Percentiles rank a stretch among this genome's conserved stretches.
phyloP scores from a whole-genome alignment of 2,329 filamentous ascomycete species.

The Microdochium trichocladiopsis region DNA sequence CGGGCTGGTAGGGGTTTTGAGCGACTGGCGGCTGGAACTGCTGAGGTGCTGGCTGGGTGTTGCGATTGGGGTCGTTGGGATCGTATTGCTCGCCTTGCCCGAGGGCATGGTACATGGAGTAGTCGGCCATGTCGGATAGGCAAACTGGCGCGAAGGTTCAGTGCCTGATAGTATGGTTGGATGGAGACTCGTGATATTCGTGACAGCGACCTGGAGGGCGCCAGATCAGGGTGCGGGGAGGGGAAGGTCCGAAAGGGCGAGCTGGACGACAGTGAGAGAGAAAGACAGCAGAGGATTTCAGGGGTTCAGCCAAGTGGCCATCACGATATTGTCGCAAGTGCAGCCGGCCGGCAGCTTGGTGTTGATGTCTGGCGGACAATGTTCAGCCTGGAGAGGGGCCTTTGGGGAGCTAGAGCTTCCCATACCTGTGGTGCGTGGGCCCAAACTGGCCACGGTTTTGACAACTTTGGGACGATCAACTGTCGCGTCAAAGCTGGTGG shows the following conservation, averaged over 20 bases:
- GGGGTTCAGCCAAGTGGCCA: neutral
- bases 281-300: neutral
- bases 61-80: slow-evolving; percentile 45
- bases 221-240: neutral
- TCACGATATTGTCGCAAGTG: neutral
- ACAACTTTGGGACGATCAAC: neutral
- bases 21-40: slow-evolving; percentile 51
- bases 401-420: neutral
- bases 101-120: slow-evolving; percentile 47
- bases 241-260: neutral
- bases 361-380: neutral
- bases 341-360: neutral
- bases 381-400: neutral
- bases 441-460: neutral
- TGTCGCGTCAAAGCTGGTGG: neutral
- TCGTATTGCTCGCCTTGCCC: slow-evolving; percentile 49
- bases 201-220: neutral
- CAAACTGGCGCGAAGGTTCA: neutral
- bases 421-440: neutral
- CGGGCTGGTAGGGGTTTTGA: slow-evolving; percentile 46
- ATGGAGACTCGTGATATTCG: slow-evolving; percentile 3
- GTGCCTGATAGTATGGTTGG: neutral
- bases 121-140: slow-evolving; percentile 40
- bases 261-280: neutral
- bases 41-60: slow-evolving; percentile 39